A percentile compares a stretch with the other conserved stretches of the same genome.
phyloP scores from a whole-genome alignment of 2,329 filamentous ascomycete genomes.

The Tolypocladium inflatum region DNA sequence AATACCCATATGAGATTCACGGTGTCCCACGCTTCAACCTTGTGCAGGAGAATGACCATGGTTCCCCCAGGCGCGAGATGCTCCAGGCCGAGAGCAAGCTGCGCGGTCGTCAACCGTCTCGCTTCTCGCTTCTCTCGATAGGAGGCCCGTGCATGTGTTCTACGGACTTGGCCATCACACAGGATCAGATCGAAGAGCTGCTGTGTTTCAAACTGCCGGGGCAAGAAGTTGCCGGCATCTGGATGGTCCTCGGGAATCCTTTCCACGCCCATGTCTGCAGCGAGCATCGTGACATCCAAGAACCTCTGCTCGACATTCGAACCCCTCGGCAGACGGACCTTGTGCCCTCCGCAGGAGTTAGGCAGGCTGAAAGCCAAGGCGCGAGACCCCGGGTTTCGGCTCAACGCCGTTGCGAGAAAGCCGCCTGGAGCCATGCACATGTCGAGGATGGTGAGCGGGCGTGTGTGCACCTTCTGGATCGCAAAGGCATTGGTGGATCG shows the following conservation, averaged over 20 bases:
- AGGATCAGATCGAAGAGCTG: constrained; percentile 31
- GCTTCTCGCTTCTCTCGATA: constrained; percentile 26
- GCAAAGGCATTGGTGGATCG: constrained; percentile 19
- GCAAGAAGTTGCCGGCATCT: constrained; percentile 10
- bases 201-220: constrained; percentile 11
- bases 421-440: constrained; percentile 48
- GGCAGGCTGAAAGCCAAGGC: constrained; percentile 32
- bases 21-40: constrained; percentile 29
- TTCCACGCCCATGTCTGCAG: constrained; percentile 28
- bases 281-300: constrained; percentile 43
- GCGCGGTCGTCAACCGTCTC: constrained; percentile 21
- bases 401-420: constrained; percentile 30
- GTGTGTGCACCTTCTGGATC: constrained; percentile 3
- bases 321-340: constrained; percentile 16
- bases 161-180: constrained; percentile 37
- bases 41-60: constrained; percentile 42
- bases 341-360: constrained; percentile 26
- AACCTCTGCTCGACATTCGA: constrained; percentile 11
- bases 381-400: constrained; percentile 20
- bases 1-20: constrained; percentile 28
- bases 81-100: constrained; percentile 36
- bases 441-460: constrained; percentile 31
- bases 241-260: constrained; percentile 21
- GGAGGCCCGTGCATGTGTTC: constrained; percentile 21
- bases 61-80: constrained; percentile 36